phyloP scores from a whole-genome alignment of 495 filamentous ascomycete genomes.

The Tricharina praecox region DNA sequence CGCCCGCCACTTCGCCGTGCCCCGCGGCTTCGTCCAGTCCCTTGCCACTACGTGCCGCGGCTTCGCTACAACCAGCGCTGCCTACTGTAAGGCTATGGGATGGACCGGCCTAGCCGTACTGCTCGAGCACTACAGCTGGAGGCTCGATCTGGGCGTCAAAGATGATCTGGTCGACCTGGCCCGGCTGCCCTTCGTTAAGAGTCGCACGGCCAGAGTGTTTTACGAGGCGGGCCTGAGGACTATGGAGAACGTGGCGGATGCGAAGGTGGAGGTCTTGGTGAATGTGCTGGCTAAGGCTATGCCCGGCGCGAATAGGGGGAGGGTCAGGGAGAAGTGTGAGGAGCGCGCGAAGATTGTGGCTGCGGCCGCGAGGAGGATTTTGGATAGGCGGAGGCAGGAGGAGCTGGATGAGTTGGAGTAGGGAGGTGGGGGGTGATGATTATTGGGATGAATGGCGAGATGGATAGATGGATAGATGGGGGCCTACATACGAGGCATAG shows the following conservation, averaged over 20 bases:
- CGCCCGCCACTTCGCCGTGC: slow-evolving; percentile 49
- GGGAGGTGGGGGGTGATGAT: no score
- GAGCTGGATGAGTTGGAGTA: slow-evolving; percentile 13
- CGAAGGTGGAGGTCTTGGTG: slow-evolving; percentile 47
- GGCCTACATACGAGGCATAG: no score
- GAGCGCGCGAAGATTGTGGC: slow-evolving; percentile 53
- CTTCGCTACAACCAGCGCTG: slow-evolving; percentile 60
- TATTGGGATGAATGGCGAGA: no score
- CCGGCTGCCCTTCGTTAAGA: slow-evolving; percentile 62
- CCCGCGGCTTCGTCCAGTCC: slow-evolving; percentile 54
- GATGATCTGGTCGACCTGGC: slow-evolving; percentile 58
- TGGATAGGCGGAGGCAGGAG: slow-evolving; percentile 10
- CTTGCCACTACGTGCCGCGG: slow-evolving; percentile 61
- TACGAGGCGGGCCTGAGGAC: slow-evolving; percentile 62
- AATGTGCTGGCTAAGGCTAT: slow-evolving; percentile 47
- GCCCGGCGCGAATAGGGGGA: slow-evolving; percentile 43
- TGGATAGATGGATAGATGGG: no score
- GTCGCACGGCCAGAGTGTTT: slow-evolving; percentile 56
- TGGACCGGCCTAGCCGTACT: slow-evolving; percentile 61
- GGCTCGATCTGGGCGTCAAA: slow-evolving; percentile 55
- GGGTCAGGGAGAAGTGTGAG: slow-evolving; percentile 45
- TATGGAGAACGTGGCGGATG: slow-evolving; percentile 48
- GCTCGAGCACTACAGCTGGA: slow-evolving; percentile 59
- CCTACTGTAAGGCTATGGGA: slow-evolving; percentile 57
- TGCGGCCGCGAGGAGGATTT: slow-evolving; percentile 52